phyloP scores from a whole-genome alignment of 495 filamentous ascomycete genomes.

The Aspergillus biplanus region DNA sequence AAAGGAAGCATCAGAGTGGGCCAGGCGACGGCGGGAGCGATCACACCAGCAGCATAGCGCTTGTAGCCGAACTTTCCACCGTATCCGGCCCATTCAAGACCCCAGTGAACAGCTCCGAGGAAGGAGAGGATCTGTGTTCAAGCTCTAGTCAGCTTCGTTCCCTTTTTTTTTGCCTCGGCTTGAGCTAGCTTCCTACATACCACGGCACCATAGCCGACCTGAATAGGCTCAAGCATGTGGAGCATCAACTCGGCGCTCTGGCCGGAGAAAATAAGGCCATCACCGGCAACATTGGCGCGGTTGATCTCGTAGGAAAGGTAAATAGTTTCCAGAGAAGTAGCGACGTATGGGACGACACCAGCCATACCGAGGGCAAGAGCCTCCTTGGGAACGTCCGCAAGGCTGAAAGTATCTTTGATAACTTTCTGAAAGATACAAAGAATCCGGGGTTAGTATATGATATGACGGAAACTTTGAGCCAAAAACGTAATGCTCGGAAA shows the following conservation, averaged over 20 bases:
- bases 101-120: conserved; percentile 96
- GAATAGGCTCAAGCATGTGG: conserved; percentile 83
- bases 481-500: background rate
- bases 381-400: conserved; percentile 77
- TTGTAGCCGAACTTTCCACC: conserved; percentile 72
- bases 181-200: conserved; percentile 51
- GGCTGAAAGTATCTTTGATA: conserved; percentile 85
- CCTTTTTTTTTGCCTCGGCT: background rate
- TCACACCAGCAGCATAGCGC: conserved; percentile 81
- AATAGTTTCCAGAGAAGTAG: conserved; percentile 84
- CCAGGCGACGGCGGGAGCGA: conserved; percentile 88
- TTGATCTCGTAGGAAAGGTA: conserved; percentile 83
- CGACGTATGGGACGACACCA: conserved; percentile 88
- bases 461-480: background rate
- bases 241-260: conserved; percentile 75
- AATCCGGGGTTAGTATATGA: conserved; percentile 3
- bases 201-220: conserved; percentile 91
- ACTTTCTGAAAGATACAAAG: conserved; percentile 57
- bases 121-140: conserved; percentile 80
- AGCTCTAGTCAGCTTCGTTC: conserved; percentile 3
- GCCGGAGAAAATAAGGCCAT: conserved; percentile 67
- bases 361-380: conserved; percentile 82
- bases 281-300: conserved; percentile 59
- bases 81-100: conserved; percentile 76
- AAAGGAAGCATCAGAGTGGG: conserved; percentile 85